phyloP scores from a whole-genome alignment of 2,329 filamentous ascomycete genomes.

The Myotisia sp. region DNA sequence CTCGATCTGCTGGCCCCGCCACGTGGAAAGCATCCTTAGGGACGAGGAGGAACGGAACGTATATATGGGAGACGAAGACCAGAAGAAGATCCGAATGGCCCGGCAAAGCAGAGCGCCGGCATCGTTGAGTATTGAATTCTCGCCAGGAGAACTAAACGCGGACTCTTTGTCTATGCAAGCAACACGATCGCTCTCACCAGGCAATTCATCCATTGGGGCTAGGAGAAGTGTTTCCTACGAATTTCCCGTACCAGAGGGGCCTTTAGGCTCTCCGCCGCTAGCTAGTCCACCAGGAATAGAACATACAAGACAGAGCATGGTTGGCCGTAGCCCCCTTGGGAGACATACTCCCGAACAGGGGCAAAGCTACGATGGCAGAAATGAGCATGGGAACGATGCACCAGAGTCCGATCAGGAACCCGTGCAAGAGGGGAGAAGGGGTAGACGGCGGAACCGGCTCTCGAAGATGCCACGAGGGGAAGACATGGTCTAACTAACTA shows the following conservation, averaged over 20 bases:
- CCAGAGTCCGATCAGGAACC: constrained; percentile 8
- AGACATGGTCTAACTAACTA: constrained; percentile 7
- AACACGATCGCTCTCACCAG: background rate
- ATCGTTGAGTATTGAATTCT: background rate
- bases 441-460: constrained; percentile 6
- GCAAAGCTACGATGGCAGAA: constrained; percentile 13
- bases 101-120: constrained; percentile 27
- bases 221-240: constrained; percentile 2
- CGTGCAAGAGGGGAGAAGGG: constrained; percentile 7
- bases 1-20: constrained; percentile 51
- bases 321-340: constrained; percentile 1
- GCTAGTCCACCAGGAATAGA: constrained; percentile 17
- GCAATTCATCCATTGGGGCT: background rate
- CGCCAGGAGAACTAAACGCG: background rate
- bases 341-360: constrained; percentile 9
- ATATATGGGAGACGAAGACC: constrained; percentile 63
- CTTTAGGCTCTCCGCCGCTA: constrained; percentile 18
- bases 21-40: constrained; percentile 63
- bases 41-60: constrained; percentile 42
- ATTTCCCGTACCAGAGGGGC: constrained; percentile 16
- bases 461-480: constrained; percentile 7
- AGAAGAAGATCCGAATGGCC: constrained; percentile 56
- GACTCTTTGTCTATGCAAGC: background rate
- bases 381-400: background rate
- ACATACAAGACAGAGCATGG: constrained; percentile 4